These are phyloP conservation scores for Penicillium egyptiacum DNA, from an alignment of 495 filamentous ascomycete species.

Conservation along the genomic window DNA sequence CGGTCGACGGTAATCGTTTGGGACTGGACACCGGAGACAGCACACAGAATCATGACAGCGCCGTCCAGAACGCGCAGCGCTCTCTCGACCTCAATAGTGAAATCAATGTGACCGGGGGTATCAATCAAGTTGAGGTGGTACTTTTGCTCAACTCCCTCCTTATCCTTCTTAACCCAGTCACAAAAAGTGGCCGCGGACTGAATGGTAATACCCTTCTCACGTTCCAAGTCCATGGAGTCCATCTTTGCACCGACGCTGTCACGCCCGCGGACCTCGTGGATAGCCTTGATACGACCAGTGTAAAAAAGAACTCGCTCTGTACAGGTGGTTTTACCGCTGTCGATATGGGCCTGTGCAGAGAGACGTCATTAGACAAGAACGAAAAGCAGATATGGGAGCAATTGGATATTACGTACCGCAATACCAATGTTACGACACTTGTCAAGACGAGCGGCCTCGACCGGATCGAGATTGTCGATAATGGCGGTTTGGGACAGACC, in stretches of 20 bases:
- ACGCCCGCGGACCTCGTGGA: conserved; percentile 95
- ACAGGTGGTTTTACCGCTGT: conserved; percentile 96
- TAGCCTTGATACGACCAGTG: conserved; percentile 92
- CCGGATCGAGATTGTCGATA: conserved; percentile 69
- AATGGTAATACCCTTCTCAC: conserved; percentile 98
- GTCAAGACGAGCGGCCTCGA: conserved; percentile 72
- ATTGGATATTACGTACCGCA: conserved; percentile 59
- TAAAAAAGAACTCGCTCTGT: conserved; percentile 99
- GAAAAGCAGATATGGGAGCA: background rate
- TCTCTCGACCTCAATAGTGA: conserved; percentile 98
- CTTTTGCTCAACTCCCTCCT: conserved; percentile 75
- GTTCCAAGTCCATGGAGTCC: conserved; percentile 99
- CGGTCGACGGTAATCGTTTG: conserved; percentile 98
- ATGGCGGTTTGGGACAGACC: conserved; percentile 64
- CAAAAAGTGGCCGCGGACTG: conserved; percentile 98
- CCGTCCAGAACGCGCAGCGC: conserved; percentile 95
- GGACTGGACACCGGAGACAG: conserved; percentile 93
- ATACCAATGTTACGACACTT: conserved; percentile 96
- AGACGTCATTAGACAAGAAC: conserved; percentile 16
- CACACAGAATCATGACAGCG: conserved; percentile 97
- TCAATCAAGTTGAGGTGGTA: conserved; percentile 99
- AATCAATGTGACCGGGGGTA: conserved; percentile 98
- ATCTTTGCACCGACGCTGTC: conserved; percentile 98
- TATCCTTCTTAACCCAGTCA: conserved; percentile 84
- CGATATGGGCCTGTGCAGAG: conserved; percentile 80